Evolutionary conservation across 2,329 filamentous ascomycete genomes (phyloP), one percentile per base, ranked within the genome.

Genomic region (Metarhizium brunneum): DNA sequence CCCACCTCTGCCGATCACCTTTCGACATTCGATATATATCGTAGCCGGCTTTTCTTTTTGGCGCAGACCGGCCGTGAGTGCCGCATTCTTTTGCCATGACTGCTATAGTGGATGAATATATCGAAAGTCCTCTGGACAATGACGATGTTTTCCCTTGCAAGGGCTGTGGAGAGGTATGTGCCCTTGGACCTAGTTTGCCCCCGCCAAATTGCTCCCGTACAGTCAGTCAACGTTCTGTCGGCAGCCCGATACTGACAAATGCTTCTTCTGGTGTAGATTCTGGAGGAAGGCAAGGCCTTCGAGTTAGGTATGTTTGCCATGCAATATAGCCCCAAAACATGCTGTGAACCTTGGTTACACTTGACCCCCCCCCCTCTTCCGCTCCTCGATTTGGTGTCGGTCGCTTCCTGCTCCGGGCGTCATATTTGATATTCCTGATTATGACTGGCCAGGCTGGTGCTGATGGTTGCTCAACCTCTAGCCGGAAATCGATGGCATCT

Each of bases 401-500:
- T 51, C 16, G 14, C 30, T 13, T 10, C 38, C 7, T 55, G 25
- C n/a, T 49, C 47, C 25, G 14, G 6, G 32, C 13, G 14, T 36
- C 14, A 30, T 36, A 52, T 43, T 32, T 25, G 7, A 16, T n/a
- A 35, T 35, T 35, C 7, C 32, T 35, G 32, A 35, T 25, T 4
- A 18, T 35, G 29, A n/a, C 6, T 10, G 16, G 30, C 25, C 25
- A 25, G 25, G 32, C 32, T n/a, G 10, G 2, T 13, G 18, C 69
- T 68, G 57, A 66, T 63, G 51, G 62, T 58, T 48, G 57, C 54
- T 52, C 54, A 16, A 16, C 14, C 47, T 36, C 56, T 64, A 96
- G 92, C 92, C 70, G 92, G 92, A 60, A 94, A 95, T 71, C 84
- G 92, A 81, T 97, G 92, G 94, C 94, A 99, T 79, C 89, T 99